Evolutionary conservation across 1,284 basidiomycete species (phyloP).

Genomic region (Ceratobasidium sp.): DNA sequence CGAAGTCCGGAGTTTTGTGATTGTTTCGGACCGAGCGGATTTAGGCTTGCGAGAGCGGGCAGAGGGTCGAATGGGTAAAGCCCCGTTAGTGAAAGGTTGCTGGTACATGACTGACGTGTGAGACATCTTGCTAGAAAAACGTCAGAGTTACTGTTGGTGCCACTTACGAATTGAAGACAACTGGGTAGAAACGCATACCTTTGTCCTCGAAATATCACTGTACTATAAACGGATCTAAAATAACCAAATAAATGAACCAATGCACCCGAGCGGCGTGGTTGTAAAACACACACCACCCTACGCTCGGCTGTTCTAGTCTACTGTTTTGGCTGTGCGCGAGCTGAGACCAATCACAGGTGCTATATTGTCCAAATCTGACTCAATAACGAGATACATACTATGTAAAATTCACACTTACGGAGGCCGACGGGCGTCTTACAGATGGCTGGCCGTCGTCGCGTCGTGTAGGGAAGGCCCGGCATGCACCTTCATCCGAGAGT

Average conservation of each 20-base stretch:
- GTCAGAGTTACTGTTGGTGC: not conserved
- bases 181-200: not conserved
- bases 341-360: not conserved
- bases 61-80: not conserved
- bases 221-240: not conserved
- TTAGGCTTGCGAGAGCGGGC: constrained; percentile 16
- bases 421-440: not conserved
- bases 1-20: constrained; percentile 71
- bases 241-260: not conserved
- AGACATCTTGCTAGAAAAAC: constrained; percentile 20
- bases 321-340: constrained; percentile 1
- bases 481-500: constrained; percentile 39
- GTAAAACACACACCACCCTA: not conserved
- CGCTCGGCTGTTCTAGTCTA: not conserved
- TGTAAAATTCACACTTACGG: not conserved
- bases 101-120: constrained; percentile 40
- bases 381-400: not conserved
- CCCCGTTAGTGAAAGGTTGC: not conserved
- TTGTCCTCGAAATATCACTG: not conserved
- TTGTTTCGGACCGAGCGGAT: constrained; percentile 19
- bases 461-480: constrained; percentile 32
- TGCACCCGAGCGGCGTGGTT: not conserved
- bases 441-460: constrained; percentile 37
- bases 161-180: not conserved
- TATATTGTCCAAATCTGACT: not conserved